Conservation (phyloP, 805 yeast genomes). For the Sungouiozyma intestinalis region DNA sequence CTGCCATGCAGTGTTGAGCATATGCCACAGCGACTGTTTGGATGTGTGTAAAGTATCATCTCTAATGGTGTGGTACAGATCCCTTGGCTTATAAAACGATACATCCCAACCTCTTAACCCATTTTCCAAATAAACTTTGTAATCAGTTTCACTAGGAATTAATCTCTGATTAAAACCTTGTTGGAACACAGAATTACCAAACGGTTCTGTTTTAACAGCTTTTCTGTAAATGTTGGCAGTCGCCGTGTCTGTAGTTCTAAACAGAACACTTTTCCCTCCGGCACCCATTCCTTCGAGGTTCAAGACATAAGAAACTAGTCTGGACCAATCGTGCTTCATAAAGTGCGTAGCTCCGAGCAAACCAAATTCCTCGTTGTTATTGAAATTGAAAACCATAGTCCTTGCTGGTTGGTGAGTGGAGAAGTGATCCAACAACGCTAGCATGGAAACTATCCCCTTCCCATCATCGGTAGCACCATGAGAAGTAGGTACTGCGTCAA, state of each 20-base stretch:
- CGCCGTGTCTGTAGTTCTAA: constrained; percentile 74
- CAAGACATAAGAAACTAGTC: constrained; percentile 50
- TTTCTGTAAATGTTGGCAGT: constrained; percentile 48
- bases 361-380: constrained; percentile 85
- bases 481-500: constrained; percentile 79
- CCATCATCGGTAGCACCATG: constrained; percentile 91
- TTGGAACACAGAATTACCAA: constrained; percentile 71
- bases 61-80: constrained; percentile 67
- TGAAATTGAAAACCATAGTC: constrained; percentile 73
- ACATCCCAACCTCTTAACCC: constrained; percentile 82
- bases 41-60: constrained; percentile 60
- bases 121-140: constrained; percentile 51
- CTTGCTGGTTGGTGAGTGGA: constrained; percentile 46
- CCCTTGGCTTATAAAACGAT: constrained; percentile 80
- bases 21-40: constrained; percentile 69
- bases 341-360: constrained; percentile 72
- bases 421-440: constrained; percentile 54
- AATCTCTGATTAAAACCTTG: constrained; percentile 70
- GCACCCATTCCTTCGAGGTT: constrained; percentile 92
- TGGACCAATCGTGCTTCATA: constrained; percentile 61
- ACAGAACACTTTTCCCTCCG: constrained; percentile 74
- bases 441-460: constrained; percentile 70
- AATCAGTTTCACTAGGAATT: constrained; percentile 78
- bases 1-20: constrained; percentile 65
- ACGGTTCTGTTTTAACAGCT: constrained; percentile 50